Conservation (phyloP, 2,329 filamentous ascomycete genomes). For the Zalaria obscura region DNA sequence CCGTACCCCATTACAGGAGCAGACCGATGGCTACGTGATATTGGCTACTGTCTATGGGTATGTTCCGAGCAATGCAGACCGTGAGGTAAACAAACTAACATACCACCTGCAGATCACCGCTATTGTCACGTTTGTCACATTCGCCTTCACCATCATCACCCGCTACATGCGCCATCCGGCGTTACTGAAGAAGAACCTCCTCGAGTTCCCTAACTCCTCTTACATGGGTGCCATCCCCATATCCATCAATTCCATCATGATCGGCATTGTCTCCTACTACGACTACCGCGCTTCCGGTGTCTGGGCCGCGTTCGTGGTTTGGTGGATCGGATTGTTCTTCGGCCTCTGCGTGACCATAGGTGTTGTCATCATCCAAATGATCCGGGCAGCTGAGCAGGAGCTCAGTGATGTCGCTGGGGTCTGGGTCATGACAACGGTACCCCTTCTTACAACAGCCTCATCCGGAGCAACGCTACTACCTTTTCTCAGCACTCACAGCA, state of each 20-base stretch:
- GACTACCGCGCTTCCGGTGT: conserved; percentile 6
- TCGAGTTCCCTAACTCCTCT: conserved; percentile 11
- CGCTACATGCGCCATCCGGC: conserved; percentile 9
- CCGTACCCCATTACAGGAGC: conserved; percentile 9
- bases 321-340: conserved; percentile 10
- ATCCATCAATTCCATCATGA: conserved; percentile 11
- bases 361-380: conserved; percentile 9
- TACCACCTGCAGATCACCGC: conserved; percentile 8
- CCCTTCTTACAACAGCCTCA: conserved; percentile 1
- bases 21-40: conserved; percentile 7
- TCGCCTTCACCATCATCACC: conserved; percentile 6
- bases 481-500: conserved; percentile 1
- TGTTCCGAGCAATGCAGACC: not conserved
- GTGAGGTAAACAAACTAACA: not conserved
- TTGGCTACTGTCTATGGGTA: conserved; percentile 12
- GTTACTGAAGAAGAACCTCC: conserved; percentile 7
- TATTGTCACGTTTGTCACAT: conserved; percentile 11
- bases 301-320: conserved; percentile 11
- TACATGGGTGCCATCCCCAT: conserved; percentile 12
- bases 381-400: conserved; percentile 4
- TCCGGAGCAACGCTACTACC: conserved; percentile 1
- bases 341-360: conserved; percentile 6
- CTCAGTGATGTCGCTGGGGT: conserved; percentile 10
- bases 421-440: conserved; percentile 6
- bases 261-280: conserved; percentile 12